A percentile compares a stretch with the other conserved stretches of the same genome.
These are phyloP conservation scores for Picocystis sp. DNA, from an alignment of 163 green algal genomes.

Conservation along the genomic window DNA sequence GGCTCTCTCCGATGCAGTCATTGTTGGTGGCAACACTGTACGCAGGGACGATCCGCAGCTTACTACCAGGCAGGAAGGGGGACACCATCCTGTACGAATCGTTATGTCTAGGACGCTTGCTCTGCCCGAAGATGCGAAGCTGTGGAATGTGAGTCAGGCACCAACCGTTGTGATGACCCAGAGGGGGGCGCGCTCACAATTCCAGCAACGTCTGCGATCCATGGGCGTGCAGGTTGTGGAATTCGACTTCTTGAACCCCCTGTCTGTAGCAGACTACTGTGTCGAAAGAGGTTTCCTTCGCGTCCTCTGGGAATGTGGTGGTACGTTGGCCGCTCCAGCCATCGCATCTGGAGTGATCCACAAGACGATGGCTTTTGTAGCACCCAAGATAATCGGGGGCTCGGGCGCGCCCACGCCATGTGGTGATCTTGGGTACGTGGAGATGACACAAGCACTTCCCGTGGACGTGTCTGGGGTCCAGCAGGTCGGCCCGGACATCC, in stretches of 20 bases:
- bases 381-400: conserved; percentile 93
- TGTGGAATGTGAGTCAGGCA: conserved; percentile 72
- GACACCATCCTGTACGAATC: conserved; percentile 69
- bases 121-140: conserved; percentile 67
- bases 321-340: conserved; percentile 74
- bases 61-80: conserved; percentile 61
- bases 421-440: conserved; percentile 84
- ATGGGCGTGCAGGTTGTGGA: conserved; percentile 79
- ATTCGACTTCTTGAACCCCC: conserved; percentile 86
- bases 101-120: conserved; percentile 84
- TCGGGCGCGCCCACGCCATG: conserved; percentile 69
- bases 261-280: conserved; percentile 72
- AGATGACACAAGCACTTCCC: conserved; percentile 81
- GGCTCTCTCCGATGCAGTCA: conserved; percentile 65
- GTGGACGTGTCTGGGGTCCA: conserved; percentile 13
- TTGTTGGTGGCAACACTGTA: conserved; percentile 86
- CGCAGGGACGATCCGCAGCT: conserved; percentile 62
- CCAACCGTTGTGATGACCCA: conserved; percentile 96
- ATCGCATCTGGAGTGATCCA: conserved; percentile 67
- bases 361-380: conserved; percentile 91
- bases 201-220: conserved; percentile 44
- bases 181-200: conserved; percentile 45
- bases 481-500: conserved; percentile 37
- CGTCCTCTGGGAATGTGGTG: conserved; percentile 94
- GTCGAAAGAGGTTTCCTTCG: conserved; percentile 73